Evolutionary conservation across 345 rosid species (phyloP), one percentile per base, ranked within the genome.

Genomic region (Hypericum perforatum): DNA sequence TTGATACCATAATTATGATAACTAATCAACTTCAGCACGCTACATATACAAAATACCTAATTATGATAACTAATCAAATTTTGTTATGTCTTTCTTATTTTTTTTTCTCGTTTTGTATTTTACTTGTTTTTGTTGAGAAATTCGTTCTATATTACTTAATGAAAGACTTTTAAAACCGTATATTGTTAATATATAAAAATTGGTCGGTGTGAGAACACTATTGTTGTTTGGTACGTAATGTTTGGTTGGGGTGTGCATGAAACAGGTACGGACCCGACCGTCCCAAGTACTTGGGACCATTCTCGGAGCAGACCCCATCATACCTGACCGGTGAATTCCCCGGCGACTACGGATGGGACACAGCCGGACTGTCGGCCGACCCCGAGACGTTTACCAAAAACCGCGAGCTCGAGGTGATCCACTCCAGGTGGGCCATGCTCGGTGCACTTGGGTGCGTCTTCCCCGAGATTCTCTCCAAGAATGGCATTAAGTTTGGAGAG

Each of bases 251-350:
- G 52, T 13, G 43, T 52, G 65, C 40, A 40, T 16, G 6, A 11
- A 55, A 71, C 71, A 91, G 96, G 96, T 91, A 91, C n/a, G 98
- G 98, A 54, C 84, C 91, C 43, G 98, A 91, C 80, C 91, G 98
- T 48, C 98, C 96, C 4, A 91, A 91, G 74, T 91, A 74, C 77
- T 74, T 86, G 74, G 98, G 98, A 10, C 96, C 98, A 54, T 91
- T 84, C 84, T 87, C 95, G 0, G 94, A 90, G 82, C 94, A 86
- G 73, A 90, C 82, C 14, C 95, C 95, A 14, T 84, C 95, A 0
- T 86, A 86, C 85, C 69, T 90, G 60, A 90, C 90, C 0, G 94
- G 97, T n/a, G 97, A 89, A 50, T 86, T 83, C 74, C 88, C 95
- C 0, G 94, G 95, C 43, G 97, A 89, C 75, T 90, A 90, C 9